Evolutionary conservation across 2,329 filamentous ascomycete genomes (phyloP).

Genomic region (Calonectria montana): DNA sequence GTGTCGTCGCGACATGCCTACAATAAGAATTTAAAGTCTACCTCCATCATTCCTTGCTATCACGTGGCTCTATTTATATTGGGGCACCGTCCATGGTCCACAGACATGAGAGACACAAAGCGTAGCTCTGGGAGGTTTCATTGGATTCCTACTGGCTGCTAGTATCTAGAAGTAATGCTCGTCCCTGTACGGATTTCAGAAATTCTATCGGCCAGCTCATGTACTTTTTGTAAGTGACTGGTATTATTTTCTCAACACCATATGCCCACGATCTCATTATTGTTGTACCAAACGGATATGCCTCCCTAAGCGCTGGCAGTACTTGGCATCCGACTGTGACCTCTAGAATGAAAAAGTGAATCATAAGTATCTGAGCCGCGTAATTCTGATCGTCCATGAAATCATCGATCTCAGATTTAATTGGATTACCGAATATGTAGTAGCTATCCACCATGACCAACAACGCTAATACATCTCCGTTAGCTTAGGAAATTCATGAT

Average conservation of each 20-base stretch:
- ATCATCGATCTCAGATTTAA: slow-evolving; percentile 6
- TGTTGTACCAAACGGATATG: not conserved
- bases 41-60: too few relatives aligned
- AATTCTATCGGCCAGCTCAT: slow-evolving; percentile 25
- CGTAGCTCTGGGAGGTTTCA: too few relatives aligned
- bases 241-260: not conserved
- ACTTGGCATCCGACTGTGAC: slow-evolving; percentile 3
- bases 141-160: too few relatives aligned
- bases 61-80: too few relatives aligned
- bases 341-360: slow-evolving; percentile 27
- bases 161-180: too few relatives aligned
- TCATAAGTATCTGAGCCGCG: slow-evolving; percentile 16
- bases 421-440: not conserved
- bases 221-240: not conserved
- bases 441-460: not conserved
- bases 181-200: not conserved
- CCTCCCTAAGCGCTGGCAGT: slow-evolving; percentile 3
- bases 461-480: not conserved
- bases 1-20: too few relatives aligned
- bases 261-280: slow-evolving; percentile 12
- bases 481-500: not conserved
- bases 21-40: too few relatives aligned
- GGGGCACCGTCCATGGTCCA: too few relatives aligned
- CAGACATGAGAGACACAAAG: too few relatives aligned
- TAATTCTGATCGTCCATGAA: slow-evolving; percentile 17